phyloP scores from a whole-genome alignment of 345 rosid genomes.

The Citrus unshiu region DNA sequence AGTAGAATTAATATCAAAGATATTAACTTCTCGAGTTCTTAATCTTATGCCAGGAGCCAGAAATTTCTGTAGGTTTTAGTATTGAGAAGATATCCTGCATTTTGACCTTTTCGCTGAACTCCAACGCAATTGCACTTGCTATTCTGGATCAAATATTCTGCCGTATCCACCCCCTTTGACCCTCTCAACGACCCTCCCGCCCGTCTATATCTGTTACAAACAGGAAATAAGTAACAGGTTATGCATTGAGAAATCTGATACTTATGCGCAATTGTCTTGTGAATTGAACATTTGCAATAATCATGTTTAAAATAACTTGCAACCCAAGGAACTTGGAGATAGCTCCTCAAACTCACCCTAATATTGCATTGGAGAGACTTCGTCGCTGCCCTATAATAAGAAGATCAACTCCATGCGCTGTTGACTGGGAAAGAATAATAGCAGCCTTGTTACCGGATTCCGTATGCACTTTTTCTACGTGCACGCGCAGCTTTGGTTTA shows the following conservation, averaged over 20 bases:
- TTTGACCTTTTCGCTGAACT: conserved; percentile 79
- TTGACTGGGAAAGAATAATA: conserved; percentile 48
- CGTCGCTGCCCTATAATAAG: conserved; percentile 70
- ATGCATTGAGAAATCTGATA: neutral
- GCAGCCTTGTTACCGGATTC: conserved; percentile 55
- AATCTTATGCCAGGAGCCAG: conserved; percentile 77
- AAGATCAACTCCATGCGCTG: conserved; percentile 46
- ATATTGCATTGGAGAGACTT: conserved; percentile 59
- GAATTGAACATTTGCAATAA: neutral
- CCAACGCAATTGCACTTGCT: conserved; percentile 80
- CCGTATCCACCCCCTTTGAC: conserved; percentile 54
- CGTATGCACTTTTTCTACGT: conserved; percentile 33
- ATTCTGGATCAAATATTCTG: conserved; percentile 78
- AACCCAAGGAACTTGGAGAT: neutral
- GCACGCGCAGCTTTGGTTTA: conserved; percentile 54
- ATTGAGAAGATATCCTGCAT: conserved; percentile 83
- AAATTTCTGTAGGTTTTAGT: conserved; percentile 80
- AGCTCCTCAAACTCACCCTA: conserved; percentile 44
- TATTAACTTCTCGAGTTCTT: neutral
- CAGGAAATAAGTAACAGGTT: neutral
- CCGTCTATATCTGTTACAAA: conserved; percentile 35
- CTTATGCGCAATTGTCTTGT: neutral
- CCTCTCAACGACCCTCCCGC: conserved; percentile 47
- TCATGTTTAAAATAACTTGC: neutral
- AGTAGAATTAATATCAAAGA: neutral